Evolutionary conservation across 345 rosid genomes (phyloP).

Genomic region (Eutrema yunnanense): DNA sequence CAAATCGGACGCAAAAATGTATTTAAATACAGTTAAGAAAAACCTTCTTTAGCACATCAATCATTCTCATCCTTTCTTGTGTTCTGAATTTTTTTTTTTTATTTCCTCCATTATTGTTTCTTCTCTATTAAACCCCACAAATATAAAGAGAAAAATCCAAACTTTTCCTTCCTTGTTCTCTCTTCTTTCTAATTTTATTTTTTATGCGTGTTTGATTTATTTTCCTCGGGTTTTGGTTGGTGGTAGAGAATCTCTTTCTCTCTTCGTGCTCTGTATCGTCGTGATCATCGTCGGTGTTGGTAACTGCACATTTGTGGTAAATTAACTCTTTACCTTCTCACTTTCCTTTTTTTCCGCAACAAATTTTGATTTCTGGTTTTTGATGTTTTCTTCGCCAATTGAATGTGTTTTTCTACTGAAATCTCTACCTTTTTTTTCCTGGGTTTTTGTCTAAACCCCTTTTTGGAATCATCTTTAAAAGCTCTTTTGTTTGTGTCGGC

Average conservation of each 20-base stretch:
- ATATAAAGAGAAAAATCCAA: conserved; percentile 18
- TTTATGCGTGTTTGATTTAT: not conserved
- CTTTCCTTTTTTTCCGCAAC: conserved; percentile 2
- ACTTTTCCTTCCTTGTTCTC: conserved; percentile 23
- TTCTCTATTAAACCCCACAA: conserved; percentile 2
- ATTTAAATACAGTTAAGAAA: conserved; percentile 35
- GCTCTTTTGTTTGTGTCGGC: not conserved
- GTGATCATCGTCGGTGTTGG: conserved; percentile 35
- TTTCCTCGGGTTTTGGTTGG: conserved; percentile 10
- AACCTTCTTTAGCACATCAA: conserved; percentile 15
- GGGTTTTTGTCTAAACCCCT: conserved; percentile 15
- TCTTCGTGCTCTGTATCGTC: conserved; percentile 26
- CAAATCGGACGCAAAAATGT: conserved; percentile 31
- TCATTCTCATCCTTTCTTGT: conserved; percentile 28
- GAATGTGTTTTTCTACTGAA: not conserved
- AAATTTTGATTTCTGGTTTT: conserved; percentile 2
- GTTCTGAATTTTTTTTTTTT: not conserved
- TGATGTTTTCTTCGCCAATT: not conserved
- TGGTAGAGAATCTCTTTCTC: conserved; percentile 24
- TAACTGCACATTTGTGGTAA: conserved; percentile 32
- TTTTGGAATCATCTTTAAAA: not conserved
- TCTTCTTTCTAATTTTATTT: not conserved
- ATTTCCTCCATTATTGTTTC: conserved; percentile 2
- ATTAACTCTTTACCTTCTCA: conserved; percentile 12
- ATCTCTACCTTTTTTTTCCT: not conserved